Percentiles rank a stretch among this genome's conserved stretches.
Evolutionary conservation across 179 eudicot genomes (phyloP).

Genomic region (Vitellaria paradoxa): DNA sequence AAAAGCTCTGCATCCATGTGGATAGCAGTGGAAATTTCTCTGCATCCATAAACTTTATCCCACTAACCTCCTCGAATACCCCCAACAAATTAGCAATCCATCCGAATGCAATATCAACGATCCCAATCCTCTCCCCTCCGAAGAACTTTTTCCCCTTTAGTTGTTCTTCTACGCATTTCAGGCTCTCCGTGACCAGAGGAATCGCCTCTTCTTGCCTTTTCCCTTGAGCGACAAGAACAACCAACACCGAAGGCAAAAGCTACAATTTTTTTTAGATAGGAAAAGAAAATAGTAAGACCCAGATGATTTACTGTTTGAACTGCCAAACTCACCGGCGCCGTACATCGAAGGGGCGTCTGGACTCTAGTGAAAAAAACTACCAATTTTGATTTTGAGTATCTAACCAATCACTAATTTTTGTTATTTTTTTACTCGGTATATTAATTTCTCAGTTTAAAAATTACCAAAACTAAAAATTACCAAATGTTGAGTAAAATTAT

Average conservation of each 20-base stretch:
- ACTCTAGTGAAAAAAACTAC: too few species aligned
- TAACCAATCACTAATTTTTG: too few species aligned
- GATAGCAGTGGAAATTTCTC: slow-evolving; percentile 29
- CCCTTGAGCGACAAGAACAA: slow-evolving; percentile 16
- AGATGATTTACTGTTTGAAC: too few species aligned
- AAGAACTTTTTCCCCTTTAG: slow-evolving; percentile 39
- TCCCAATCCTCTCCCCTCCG: slow-evolving; percentile 34
- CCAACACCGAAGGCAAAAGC: slow-evolving; percentile 23
- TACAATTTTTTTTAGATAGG: not conserved
- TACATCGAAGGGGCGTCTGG: too few species aligned
- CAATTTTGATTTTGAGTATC: too few species aligned
- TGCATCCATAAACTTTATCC: slow-evolving; percentile 18
- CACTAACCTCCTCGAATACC: slow-evolving; percentile 21
- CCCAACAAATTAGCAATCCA: slow-evolving; percentile 34
- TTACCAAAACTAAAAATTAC: too few species aligned
- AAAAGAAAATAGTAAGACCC: not conserved
- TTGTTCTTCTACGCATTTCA: slow-evolving; percentile 27
- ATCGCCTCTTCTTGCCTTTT: slow-evolving; percentile 32
- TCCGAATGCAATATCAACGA: slow-evolving; percentile 37
- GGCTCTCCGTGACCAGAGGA: slow-evolving; percentile 13
- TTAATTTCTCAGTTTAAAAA: too few species aligned
- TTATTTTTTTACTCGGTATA: too few species aligned
- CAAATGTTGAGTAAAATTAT: too few species aligned
- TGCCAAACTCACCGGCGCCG: too few species aligned
- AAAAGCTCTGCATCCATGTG: slow-evolving; percentile 28